These are phyloP conservation scores for Alternaria hordeiaustralica DNA, from an alignment of 2,329 filamentous ascomycete species.

Conservation along the genomic window DNA sequence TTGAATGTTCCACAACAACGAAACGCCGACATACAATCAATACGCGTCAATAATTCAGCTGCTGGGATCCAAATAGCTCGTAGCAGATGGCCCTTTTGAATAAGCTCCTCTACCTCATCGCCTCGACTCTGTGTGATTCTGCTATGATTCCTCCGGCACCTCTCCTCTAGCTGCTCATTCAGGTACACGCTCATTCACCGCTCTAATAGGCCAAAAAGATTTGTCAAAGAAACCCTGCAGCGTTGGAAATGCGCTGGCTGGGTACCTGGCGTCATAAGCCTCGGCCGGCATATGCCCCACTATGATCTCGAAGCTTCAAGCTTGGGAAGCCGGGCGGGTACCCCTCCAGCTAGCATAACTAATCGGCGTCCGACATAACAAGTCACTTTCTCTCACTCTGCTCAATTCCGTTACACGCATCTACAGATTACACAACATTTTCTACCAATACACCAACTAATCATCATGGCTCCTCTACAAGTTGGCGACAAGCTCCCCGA, in stretches of 20 bases:
- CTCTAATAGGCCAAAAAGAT: slow-evolving; percentile 20
- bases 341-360: slow-evolving; percentile 14
- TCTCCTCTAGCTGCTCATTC: neutral
- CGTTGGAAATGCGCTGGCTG: slow-evolving; percentile 1
- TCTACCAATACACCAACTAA: slow-evolving; percentile 5
- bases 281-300: slow-evolving; percentile 16
- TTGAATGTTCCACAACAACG: neutral
- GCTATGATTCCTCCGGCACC: neutral
- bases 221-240: slow-evolving; percentile 18
- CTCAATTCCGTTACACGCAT: neutral
- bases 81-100: neutral
- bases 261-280: slow-evolving; percentile 19
- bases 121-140: neutral
- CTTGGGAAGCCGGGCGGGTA: slow-evolving; percentile 18
- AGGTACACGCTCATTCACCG: slow-evolving; percentile 4
- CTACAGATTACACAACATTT: neutral
- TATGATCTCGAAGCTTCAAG: slow-evolving; percentile 23
- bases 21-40: neutral
- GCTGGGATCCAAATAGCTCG: neutral
- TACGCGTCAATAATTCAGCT: neutral
- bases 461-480: slow-evolving; percentile 71
- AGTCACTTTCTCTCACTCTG: neutral
- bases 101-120: neutral
- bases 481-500: slow-evolving; percentile 83
- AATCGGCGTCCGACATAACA: neutral